These are phyloP conservation scores for Cordyceps tenuipes DNA, from an alignment of 2,329 filamentous ascomycete genomes.

Conservation along the genomic window DNA sequence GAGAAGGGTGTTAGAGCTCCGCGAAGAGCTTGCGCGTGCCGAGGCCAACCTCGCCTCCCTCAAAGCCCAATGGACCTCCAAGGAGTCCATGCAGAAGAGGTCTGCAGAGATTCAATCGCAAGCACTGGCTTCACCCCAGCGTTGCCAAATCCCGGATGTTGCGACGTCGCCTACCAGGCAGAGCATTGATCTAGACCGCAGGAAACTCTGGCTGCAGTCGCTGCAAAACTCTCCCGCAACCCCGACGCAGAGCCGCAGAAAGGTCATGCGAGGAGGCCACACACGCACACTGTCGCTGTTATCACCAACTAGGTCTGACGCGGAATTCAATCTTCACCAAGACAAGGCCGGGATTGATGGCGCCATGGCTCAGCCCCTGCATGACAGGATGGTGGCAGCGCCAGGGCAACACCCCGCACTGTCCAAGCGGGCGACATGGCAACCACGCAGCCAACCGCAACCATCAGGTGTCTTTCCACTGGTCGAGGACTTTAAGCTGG, in stretches of 20 bases:
- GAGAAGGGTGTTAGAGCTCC: conserved; percentile 78
- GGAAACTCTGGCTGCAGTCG: conserved; percentile 56
- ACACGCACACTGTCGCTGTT: conserved; percentile 67
- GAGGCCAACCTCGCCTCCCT: conserved; percentile 67
- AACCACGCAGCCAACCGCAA: conserved; percentile 41
- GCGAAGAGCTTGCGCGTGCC: conserved; percentile 78
- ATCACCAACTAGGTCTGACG: conserved; percentile 51
- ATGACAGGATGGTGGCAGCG: conserved; percentile 22
- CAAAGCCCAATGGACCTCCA: conserved; percentile 74
- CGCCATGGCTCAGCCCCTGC: neutral
- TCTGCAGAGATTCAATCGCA: conserved; percentile 55
- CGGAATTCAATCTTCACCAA: conserved; percentile 35
- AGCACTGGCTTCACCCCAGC: conserved; percentile 26
- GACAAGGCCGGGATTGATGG: conserved; percentile 18
- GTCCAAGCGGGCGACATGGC: conserved; percentile 52
- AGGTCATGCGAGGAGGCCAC: conserved; percentile 60
- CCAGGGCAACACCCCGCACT: conserved; percentile 28
- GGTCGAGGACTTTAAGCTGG: conserved; percentile 80
- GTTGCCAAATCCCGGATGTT: conserved; percentile 19
- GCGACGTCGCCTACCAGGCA: conserved; percentile 28
- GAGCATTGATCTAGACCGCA: conserved; percentile 60
- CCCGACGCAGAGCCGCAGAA: conserved; percentile 40
- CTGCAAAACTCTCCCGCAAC: conserved; percentile 26
- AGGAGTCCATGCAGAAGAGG: conserved; percentile 70
- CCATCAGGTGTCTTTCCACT: conserved; percentile 59